Conservation (phyloP, 441 rosid species). For the Corymbia citriodora region DNA sequence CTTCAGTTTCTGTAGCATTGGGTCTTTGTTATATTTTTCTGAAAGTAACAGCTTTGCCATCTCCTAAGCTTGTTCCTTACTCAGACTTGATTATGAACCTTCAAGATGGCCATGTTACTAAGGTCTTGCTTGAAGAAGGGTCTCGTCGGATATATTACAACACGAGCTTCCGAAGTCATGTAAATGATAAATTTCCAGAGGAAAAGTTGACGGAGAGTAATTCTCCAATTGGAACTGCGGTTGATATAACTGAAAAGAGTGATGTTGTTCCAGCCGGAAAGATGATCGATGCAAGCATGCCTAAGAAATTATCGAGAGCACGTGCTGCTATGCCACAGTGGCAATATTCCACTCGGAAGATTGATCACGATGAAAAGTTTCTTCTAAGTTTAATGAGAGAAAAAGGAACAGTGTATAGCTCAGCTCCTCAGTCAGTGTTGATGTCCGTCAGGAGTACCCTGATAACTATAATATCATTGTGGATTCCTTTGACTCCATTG, state of each 20-base stretch:
- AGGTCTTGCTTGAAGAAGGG: constrained; percentile 84
- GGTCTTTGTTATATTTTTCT: constrained; percentile 64
- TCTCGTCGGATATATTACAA: constrained; percentile 86
- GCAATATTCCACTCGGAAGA: constrained; percentile 81
- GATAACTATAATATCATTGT: constrained; percentile 67
- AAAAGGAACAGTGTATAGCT: constrained; percentile 68
- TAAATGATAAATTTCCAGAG: constrained; percentile 22
- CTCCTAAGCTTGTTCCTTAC: constrained; percentile 73
- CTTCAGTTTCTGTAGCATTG: constrained; percentile 43
- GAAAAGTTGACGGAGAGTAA: constrained; percentile 12
- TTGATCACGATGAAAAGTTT: constrained; percentile 88
- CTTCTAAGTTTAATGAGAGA: constrained; percentile 90
- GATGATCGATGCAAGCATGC: constrained; percentile 5
- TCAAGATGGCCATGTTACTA: constrained; percentile 57
- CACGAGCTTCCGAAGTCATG: constrained; percentile 13
- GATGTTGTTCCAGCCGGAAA: constrained; percentile 12
- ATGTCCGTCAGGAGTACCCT: constrained; percentile 60
- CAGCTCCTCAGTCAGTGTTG: constrained; percentile 84
- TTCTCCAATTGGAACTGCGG: constrained; percentile 16
- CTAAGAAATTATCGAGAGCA: constrained; percentile 30
- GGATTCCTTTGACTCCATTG: constrained; percentile 82
- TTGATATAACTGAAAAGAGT: constrained; percentile 17
- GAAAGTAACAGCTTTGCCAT: constrained; percentile 63
- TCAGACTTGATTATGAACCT: constrained; percentile 74
- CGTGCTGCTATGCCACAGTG: constrained; percentile 48